Conservation (phyloP, 2,329 filamentous ascomycete species). For the Chalara sp. region DNA sequence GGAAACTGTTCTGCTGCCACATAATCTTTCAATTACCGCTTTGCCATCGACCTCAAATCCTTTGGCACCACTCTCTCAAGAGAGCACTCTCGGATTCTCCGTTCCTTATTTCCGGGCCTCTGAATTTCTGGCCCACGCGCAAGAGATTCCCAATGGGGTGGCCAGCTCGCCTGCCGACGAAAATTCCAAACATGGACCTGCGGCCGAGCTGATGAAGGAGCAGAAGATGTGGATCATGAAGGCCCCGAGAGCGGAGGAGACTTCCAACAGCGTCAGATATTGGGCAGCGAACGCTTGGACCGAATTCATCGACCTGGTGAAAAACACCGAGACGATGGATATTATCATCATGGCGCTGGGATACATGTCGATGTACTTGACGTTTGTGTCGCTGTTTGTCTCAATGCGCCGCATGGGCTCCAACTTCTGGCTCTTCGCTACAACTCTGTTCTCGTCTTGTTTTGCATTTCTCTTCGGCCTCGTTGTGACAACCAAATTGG, state of each 20-base stretch:
- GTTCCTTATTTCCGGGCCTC: constrained; percentile 69
- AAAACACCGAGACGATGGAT: constrained; percentile 93
- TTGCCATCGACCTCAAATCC: constrained; percentile 80
- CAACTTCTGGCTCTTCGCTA: constrained; percentile 93
- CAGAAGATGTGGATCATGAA: constrained; percentile 97
- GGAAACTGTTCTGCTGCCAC: constrained; percentile 62
- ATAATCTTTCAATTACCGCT: constrained; percentile 66
- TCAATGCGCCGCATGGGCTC: constrained; percentile 96
- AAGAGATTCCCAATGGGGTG: constrained; percentile 71
- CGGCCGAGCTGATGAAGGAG: constrained; percentile 52
- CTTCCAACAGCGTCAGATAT: constrained; percentile 55
- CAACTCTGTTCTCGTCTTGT: constrained; percentile 82
- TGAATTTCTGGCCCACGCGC: constrained; percentile 67
- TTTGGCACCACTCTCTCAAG: constrained; percentile 75
- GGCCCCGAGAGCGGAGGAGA: constrained; percentile 60
- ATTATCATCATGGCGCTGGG: constrained; percentile 97
- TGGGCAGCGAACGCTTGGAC: constrained; percentile 78
- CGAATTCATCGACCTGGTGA: constrained; percentile 68
- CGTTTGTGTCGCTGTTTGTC: constrained; percentile 95
- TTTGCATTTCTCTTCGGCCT: constrained; percentile 97
- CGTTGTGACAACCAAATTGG: constrained; percentile 84
- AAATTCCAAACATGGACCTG: constrained; percentile 37
- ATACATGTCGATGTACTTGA: constrained; percentile 96
- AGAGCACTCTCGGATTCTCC: constrained; percentile 77
- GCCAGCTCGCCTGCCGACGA: constrained; percentile 33